These are phyloP conservation scores for Telfairia occidentalis DNA, from an alignment of 331 rosid species.

Conservation along the genomic window DNA sequence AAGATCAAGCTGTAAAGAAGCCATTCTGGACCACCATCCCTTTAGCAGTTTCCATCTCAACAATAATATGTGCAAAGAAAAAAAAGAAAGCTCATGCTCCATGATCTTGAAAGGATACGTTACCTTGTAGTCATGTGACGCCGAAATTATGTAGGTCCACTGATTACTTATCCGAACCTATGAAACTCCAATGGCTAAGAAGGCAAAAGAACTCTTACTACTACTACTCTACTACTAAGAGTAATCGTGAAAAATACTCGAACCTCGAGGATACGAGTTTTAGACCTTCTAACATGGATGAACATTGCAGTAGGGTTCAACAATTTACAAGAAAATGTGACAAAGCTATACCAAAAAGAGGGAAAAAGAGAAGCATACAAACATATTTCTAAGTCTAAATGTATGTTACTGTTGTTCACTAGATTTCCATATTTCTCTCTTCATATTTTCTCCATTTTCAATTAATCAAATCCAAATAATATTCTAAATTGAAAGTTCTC, in stretches of 20 bases:
- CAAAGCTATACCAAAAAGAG: not conserved
- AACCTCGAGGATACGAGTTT: constrained; percentile 10
- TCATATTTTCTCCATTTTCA: not conserved
- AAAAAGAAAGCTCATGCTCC: constrained; percentile 29
- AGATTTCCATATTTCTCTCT: not conserved
- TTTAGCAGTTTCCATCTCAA: constrained; percentile 35
- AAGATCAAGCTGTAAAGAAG: constrained; percentile 22
- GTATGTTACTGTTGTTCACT: not conserved
- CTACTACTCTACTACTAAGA: not conserved
- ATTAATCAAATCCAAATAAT: not conserved
- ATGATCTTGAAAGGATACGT: constrained; percentile 46
- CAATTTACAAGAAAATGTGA: not conserved
- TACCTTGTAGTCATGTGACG: constrained; percentile 49
- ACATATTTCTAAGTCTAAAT: not conserved
- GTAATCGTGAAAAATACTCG: constrained; percentile 17
- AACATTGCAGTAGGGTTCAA: not conserved
- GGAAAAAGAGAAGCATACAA: not conserved
- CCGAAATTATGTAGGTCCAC: constrained; percentile 48
- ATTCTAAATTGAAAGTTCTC: not conserved
- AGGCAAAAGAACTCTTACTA: constrained; percentile 29
- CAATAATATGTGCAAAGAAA: constrained; percentile 32
- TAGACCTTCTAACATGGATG: not conserved
- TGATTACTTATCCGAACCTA: constrained; percentile 26
- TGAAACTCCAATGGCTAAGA: constrained; percentile 22
- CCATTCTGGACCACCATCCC: constrained; percentile 37